phyloP scores from a whole-genome alignment of 768 basidiomycete species.

The Boletus rubropictus region DNA sequence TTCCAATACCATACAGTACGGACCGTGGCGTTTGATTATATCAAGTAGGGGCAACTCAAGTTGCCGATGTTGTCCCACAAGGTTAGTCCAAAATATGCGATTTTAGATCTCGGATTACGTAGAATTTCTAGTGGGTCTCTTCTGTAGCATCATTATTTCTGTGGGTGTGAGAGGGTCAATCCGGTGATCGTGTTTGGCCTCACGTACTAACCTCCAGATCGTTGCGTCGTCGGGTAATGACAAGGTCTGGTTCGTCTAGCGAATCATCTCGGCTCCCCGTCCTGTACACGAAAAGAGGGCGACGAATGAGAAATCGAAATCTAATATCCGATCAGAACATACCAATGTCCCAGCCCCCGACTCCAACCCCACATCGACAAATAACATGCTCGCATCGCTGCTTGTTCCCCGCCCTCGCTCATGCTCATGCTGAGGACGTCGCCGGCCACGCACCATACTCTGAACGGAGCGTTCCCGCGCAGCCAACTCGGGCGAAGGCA shows the following conservation, averaged over 20 bases:
- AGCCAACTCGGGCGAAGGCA: constrained; percentile 14
- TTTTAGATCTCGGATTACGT: background rate
- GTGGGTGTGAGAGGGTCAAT: no score
- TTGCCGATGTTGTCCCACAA: background rate
- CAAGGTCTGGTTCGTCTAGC: background rate
- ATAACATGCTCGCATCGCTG: background rate
- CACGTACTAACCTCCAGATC: background rate
- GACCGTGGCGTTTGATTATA: background rate
- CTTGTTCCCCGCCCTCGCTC: no score
- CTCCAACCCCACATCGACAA: background rate
- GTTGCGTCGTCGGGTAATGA: background rate
- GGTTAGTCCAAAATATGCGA: background rate
- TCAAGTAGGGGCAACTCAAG: constrained; percentile 9
- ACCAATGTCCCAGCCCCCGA: background rate
- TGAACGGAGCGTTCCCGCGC: constrained; percentile 34
- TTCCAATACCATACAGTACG: constrained; percentile 8
- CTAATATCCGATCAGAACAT: background rate
- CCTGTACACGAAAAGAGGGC: background rate
- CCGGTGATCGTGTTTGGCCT: background rate
- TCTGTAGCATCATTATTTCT: constrained; percentile 42
- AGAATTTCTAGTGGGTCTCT: constrained; percentile 25
- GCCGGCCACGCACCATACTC: background rate
- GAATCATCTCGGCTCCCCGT: background rate
- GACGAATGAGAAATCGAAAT: background rate
- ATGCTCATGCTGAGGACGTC: background rate